Evolutionary conservation across 2,329 filamentous ascomycete species (phyloP), one percentile per base, ranked within the genome.

Genomic region (Shiraia bambusicola): DNA sequence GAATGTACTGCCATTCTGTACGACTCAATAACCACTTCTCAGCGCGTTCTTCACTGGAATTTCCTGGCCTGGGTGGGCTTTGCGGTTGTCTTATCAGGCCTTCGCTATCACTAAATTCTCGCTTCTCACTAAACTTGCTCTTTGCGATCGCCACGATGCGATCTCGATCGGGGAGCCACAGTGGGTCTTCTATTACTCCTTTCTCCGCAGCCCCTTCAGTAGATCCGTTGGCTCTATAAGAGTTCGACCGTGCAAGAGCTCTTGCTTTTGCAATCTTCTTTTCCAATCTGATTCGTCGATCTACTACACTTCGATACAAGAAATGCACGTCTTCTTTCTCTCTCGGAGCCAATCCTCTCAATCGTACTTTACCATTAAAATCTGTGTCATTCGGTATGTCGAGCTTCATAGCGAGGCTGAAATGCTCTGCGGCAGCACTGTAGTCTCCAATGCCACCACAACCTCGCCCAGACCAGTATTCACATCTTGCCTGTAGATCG

Each of bases 391-490:
- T 34, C 2, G 42, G 26, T 11, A 45, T 16, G 15, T 50, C 45
- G 11, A 46, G 35, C 6, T 39, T 42, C 6, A 48, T 30, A 5
- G 52, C 52, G 26, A 35, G 30, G 5, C 19, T 22, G 9, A 55
- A 53, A 19, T 53, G 45, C 2, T 36, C 17, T 3, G n/a, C 22
- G 10, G 52, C 52, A 10, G 38, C 34, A 6, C 28, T 12, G 35
- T 40, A 50, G 9, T 52, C 42, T 13, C 36, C 13, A 2, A 34
- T 37, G 7, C 47, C 50, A 6, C 35, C 51, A 14, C 41, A 47
- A 2, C 42, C 56, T 13, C 45, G 17, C 15, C 53, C 56, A 24
- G 40, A 29, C 58, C 58, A 61, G 33, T 56, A 60, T 28, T 52
- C 45, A 16, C 46, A 45, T 2, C 50, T 41, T 2, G 56, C 53